Evolutionary conservation across 176 grass and related monocot genomes (phyloP).

Genomic region (Poa pratensis): DNA sequence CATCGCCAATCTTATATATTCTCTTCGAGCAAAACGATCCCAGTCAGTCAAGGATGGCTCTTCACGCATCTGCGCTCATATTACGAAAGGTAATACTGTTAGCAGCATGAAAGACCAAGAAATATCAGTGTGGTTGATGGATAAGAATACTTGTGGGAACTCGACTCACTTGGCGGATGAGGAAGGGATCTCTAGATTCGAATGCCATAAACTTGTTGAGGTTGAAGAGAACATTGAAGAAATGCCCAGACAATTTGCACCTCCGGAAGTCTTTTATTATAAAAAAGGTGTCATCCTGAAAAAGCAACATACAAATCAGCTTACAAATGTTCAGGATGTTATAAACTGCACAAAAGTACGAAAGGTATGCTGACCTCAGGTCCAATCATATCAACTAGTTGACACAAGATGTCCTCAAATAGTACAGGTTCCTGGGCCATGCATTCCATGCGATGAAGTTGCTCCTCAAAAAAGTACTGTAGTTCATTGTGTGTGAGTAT

Average conservation of each 20-base stretch:
- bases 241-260: slow-evolving; percentile 83
- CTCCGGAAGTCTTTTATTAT: slow-evolving; percentile 72
- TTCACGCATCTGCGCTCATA: slow-evolving; percentile 81
- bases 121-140: not conserved
- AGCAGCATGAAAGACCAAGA: not conserved
- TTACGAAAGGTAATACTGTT: slow-evolving; percentile 30
- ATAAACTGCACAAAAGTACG: slow-evolving; percentile 22
- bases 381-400: slow-evolving; percentile 95
- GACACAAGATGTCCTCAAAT: slow-evolving; percentile 93
- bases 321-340: slow-evolving; percentile 37
- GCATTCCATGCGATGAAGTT: slow-evolving; percentile 98
- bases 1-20: slow-evolving; percentile 93
- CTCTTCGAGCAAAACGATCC: slow-evolving; percentile 92
- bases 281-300: slow-evolving; percentile 73
- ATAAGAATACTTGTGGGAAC: slow-evolving; percentile 12
- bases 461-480: slow-evolving; percentile 95
- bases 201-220: slow-evolving; percentile 96
- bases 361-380: slow-evolving; percentile 66
- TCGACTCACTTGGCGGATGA: slow-evolving; percentile 88
- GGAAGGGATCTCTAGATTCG: slow-evolving; percentile 95
- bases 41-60: slow-evolving; percentile 94
- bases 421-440: slow-evolving; percentile 96
- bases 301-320: slow-evolving; percentile 31
- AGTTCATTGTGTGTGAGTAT: slow-evolving; percentile 89
- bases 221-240: slow-evolving; percentile 98